phyloP scores from a whole-genome alignment of 2,329 filamentous ascomycete genomes.

The Claviceps pazoutovae region DNA sequence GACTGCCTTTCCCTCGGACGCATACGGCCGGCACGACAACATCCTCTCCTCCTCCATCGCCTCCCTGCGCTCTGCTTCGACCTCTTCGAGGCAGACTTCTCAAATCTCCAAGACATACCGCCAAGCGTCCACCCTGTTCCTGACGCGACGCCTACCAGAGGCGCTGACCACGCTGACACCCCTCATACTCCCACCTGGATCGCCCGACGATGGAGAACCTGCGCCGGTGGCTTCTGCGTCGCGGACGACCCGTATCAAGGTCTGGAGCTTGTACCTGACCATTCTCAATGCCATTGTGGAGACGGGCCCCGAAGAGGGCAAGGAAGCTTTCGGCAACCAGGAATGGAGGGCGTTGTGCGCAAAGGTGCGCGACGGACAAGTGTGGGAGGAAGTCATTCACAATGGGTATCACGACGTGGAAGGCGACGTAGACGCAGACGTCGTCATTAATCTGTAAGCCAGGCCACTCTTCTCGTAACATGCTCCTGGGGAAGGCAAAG shows the following conservation, averaged over 20 bases:
- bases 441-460: constrained; percentile 73
- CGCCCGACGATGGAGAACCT: constrained; percentile 36
- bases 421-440: constrained; percentile 84
- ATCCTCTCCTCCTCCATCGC: constrained; percentile 53
- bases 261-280: constrained; percentile 94
- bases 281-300: constrained; percentile 85
- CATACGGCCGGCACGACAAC: constrained; percentile 32
- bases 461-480: neutral
- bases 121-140: constrained; percentile 83
- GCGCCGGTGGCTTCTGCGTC: constrained; percentile 71
- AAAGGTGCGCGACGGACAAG: constrained; percentile 73
- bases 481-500: too few species aligned
- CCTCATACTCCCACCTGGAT: constrained; percentile 51
- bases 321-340: constrained; percentile 69
- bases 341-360: constrained; percentile 72
- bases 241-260: constrained; percentile 74
- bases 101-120: constrained; percentile 87
- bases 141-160: constrained; percentile 86
- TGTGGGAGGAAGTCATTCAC: constrained; percentile 89
- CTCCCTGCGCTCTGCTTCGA: constrained; percentile 51
- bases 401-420: constrained; percentile 81
- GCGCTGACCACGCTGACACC: constrained; percentile 74
- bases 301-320: constrained; percentile 79
- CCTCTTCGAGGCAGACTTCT: constrained; percentile 46
- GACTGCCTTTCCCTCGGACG: constrained; percentile 21